Base-by-base conservation (phyloP, 1,284 basidiomycete genomes). In the Cystobasidium pallidum region DNA sequence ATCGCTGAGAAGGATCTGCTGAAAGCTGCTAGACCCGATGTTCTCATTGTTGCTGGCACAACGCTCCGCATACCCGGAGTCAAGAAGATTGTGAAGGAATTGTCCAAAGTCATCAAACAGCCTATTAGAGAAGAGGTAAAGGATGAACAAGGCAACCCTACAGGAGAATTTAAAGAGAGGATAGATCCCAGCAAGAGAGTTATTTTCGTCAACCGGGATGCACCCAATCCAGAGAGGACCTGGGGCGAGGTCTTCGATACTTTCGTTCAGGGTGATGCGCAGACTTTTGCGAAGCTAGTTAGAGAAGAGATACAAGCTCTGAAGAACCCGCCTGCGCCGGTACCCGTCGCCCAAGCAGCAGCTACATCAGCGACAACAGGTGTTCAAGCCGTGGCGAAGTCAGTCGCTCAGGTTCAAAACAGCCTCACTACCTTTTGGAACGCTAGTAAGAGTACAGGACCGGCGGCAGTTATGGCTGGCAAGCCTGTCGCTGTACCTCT, bases 241-340 rank as follows among this genome's bases (percentile, higher is more conserved):
- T 96, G 92, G 92, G 89, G 91, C 75, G 91, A 88, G 26, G 88
- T 94, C 1, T 96, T 97, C 77, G 93, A 97, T 81, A 86, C 88
- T 32, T 97, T 92, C 91, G 81, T 94, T 57, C 88, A 92, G 77
- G 92, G 93, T 2, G 92, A 97, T 79, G 88, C 92, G 2, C 94
- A 96, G 80, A 79, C 79, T 28, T 92, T 94, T 80, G 89, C 90
- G 2, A 81, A 82, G 49, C 80, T 70, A 6, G 74, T 78, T 1
- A 77, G 75, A 59, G 49, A 73, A 10, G 70, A 73, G 51, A 58
- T 64, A 43, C 39, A 55, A 54, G 65, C 51, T 17, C n/a, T 61
- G 15, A 61, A 61, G 21, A 61, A 61, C 21, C 58, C 58, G 2
- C 58, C 58, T 39, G 3, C 58, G 15, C 58, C 39, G 10, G 57